Base-by-base conservation (phyloP, 352 stramenopile genomes). In the Phytopythium oedochilum region DNA sequence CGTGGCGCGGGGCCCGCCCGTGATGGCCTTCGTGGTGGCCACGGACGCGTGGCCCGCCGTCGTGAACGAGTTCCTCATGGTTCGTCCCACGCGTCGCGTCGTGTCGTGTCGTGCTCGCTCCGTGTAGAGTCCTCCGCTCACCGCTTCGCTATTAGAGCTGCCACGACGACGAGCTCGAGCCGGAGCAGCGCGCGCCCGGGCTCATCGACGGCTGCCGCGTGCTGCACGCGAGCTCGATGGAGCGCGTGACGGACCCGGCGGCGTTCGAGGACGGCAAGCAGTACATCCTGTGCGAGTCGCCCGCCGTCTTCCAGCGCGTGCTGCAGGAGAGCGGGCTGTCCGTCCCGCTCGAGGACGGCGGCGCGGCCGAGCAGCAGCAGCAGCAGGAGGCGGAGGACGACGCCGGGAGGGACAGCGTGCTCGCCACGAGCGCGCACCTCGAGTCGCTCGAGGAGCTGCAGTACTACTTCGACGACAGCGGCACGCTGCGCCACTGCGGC, bases 51-150 rank as follows among this genome's bases (percentile, higher is more conserved):
- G 81, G 81, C 57, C 72, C 36, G 51, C 59, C 3, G 70, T 83
- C n/a, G 72, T 91, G 47, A 91, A 91, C 54, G 81, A 91, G 66
- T 87, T 88, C 56, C 66, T 91, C 67, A 89, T 88, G 81, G 81
- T 91, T 36, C 39, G 60, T 50, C n/a, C n/a, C n/a, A n/a, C n/a
- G n/a, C n/a, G n/a, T n/a, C n/a, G n/a, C n/a, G n/a, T n/a, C n/a
- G n/a, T n/a, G n/a, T n/a, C n/a, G n/a, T n/a, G n/a, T n/a, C n/a
- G n/a, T n/a, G n/a, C n/a, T n/a, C n/a, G n/a, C n/a, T n/a, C n/a
- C n/a, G n/a, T n/a, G n/a, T n/a, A n/a, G n/a, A n/a, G n/a, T n/a
- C n/a, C n/a, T n/a, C n/a, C n/a, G n/a, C n/a, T n/a, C n/a, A n/a
- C n/a, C n/a, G n/a, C n/a, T n/a, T n/a, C n/a, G n/a, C n/a, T n/a